These are phyloP conservation scores for Capsella rubella DNA, from an alignment of 441 rosid species.

Conservation along the genomic window DNA sequence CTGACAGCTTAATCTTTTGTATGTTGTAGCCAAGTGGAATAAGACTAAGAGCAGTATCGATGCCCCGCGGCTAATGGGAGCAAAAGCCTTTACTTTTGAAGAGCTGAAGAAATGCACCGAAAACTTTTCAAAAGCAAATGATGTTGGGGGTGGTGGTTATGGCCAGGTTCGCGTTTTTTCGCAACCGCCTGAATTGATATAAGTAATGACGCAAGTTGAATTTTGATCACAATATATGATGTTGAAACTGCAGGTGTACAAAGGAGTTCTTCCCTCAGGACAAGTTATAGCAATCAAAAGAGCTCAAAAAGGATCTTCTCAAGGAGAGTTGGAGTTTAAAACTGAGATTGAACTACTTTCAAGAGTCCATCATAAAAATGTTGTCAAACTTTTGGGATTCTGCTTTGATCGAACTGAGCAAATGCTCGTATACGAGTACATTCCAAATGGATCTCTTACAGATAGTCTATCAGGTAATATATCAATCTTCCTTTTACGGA, in stretches of 20 bases:
- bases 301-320: constrained; percentile 83
- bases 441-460: constrained; percentile 68
- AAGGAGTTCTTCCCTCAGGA: constrained; percentile 69
- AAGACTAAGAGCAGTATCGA: constrained; percentile 54
- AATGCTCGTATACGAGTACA: constrained; percentile 74
- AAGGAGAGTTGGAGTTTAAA: constrained; percentile 87
- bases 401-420: constrained; percentile 60
- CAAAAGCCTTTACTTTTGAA: constrained; percentile 74
- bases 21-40: constrained; percentile 69
- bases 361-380: constrained; percentile 90
- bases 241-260: constrained; percentile 65
- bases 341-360: constrained; percentile 93
- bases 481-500: not conserved
- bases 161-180: constrained; percentile 65
- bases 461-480: constrained; percentile 72
- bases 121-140: constrained; percentile 67
- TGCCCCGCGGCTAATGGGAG: constrained; percentile 75
- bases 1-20: not conserved
- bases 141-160: constrained; percentile 80
- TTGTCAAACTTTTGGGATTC: constrained; percentile 76
- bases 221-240: not conserved
- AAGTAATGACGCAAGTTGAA: not conserved
- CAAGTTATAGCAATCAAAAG: constrained; percentile 74
- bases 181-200: not conserved
- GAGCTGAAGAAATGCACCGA: constrained; percentile 69